Percentiles rank a stretch among this genome's conserved stretches.
Conservation (phyloP, 495 filamentous ascomycete species). For the Tuber indicum region DNA sequence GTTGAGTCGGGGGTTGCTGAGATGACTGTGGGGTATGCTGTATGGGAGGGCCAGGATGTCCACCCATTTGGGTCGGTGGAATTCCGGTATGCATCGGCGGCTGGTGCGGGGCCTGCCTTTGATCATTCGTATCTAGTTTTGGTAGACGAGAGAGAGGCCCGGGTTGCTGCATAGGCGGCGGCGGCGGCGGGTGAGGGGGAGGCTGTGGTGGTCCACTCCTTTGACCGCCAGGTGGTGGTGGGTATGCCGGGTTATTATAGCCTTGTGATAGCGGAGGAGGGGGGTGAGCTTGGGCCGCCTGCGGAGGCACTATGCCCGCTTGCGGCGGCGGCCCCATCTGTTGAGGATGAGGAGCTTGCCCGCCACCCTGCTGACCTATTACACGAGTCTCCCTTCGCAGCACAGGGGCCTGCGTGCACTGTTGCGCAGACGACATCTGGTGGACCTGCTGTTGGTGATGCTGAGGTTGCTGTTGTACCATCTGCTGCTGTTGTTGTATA, state of each 20-base stretch:
- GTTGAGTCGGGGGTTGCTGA: conserved; percentile 51
- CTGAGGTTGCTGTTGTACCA: conserved; percentile 46
- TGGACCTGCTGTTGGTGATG: conserved; percentile 50
- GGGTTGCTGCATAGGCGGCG: conserved; percentile 36
- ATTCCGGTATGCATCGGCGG: conserved; percentile 44
- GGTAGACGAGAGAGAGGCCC: conserved; percentile 48
- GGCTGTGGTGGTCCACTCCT: conserved; percentile 42
- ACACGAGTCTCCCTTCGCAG: conserved; percentile 47
- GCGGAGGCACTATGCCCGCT: conserved; percentile 23
- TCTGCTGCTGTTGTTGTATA: conserved; percentile 48
- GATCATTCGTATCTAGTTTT: conserved; percentile 44
- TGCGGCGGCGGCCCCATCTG: conserved; percentile 42
- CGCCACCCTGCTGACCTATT: conserved; percentile 40
- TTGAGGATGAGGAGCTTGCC: conserved; percentile 33
- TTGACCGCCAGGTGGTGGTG: conserved; percentile 37
- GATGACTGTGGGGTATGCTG: conserved; percentile 52
- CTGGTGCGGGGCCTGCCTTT: conserved; percentile 54
- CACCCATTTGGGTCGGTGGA: conserved; percentile 38
- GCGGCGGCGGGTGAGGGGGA: conserved; percentile 36
- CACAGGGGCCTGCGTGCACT: conserved; percentile 41
- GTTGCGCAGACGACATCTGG: conserved; percentile 40
- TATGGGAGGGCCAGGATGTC: conserved; percentile 39
- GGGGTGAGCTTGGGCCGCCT: conserved; percentile 26
- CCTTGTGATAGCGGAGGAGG: conserved; percentile 18
- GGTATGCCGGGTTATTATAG: conserved; percentile 44